phyloP scores from a whole-genome alignment of 2,329 filamentous ascomycete species.

The Lachnellula occidentalis region DNA sequence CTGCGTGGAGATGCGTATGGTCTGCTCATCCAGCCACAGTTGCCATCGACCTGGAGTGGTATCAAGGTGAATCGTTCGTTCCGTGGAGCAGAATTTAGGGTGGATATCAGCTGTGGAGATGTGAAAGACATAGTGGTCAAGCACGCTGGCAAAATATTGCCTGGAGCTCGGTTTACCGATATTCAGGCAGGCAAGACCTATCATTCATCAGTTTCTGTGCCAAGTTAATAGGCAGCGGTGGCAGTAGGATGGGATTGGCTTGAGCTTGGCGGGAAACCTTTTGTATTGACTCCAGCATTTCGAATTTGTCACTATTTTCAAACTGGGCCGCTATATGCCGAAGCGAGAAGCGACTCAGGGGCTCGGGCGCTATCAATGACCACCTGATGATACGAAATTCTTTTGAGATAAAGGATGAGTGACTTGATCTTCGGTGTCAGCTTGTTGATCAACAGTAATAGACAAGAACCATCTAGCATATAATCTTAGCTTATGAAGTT shows the following conservation, averaged over 20 bases:
- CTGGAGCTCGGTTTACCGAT: slow-evolving; percentile 36
- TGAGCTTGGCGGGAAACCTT: not conserved
- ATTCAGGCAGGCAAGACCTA: slow-evolving; percentile 42
- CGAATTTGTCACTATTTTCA: no score
- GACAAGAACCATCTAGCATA: no score
- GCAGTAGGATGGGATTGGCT: not conserved
- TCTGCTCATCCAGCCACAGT: slow-evolving; percentile 42
- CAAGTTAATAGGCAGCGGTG: slow-evolving; percentile 5
- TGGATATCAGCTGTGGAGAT: slow-evolving; percentile 37
- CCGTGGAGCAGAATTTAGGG: slow-evolving; percentile 43
- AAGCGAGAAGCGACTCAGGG: no score
- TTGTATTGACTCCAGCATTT: no score
- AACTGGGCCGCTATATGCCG: no score
- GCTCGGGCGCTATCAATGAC: no score
- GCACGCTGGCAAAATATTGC: slow-evolving; percentile 35
- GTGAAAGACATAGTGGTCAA: slow-evolving; percentile 38
- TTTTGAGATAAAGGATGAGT: no score
- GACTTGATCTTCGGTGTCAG: no score
- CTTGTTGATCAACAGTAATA: no score
- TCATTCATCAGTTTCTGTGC: slow-evolving; percentile 36
- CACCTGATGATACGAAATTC: no score
- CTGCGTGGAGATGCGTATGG: slow-evolving; percentile 45
- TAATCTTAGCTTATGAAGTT: no score
- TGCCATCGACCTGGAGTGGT: slow-evolving; percentile 44
- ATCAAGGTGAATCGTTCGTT: slow-evolving; percentile 45